Evolutionary conservation across 305 asterid genomes (phyloP), one percentile per base, ranked within the genome.

Genomic region (Fraxinus baroniana): DNA sequence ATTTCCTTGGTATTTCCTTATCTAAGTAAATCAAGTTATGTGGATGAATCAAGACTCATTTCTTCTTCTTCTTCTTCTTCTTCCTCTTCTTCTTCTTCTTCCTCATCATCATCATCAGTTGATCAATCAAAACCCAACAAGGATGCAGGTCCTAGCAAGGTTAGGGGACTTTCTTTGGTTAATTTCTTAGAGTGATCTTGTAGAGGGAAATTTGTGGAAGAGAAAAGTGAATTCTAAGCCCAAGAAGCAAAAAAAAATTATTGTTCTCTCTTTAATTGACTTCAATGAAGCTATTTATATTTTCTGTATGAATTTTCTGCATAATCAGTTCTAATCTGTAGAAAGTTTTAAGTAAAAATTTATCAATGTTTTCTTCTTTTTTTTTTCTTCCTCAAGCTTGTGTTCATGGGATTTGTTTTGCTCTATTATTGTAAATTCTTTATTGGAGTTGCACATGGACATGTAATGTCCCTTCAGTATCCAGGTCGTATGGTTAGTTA

Each of bases 1-100:
- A 84, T 24, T 15, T 80, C 28, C 83, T 89, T 88, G n/a, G 9
- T 49, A 52, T 74, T 84, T 18, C 90, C 90, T 37, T 70, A 78
- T 80, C 73, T 37, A 1, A 22, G 28, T 3, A 82, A 84, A 85
- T 85, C 89, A 78, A 81, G 84, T 55, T 41, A 71, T 18, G 62
- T 37, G 12, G 18, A 15, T 30, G 24, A 76, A 15, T 71, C 78
- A 28, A 26, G 74, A 1, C 24, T 30, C 66, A 10, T 74, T 18
- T 3, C 77, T 6, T 39, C 87, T 35, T 35, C 80, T 28, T n/a
- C n/a, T n/a, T n/a, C n/a, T n/a, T n/a, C n/a, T n/a, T n/a, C n/a
- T n/a, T n/a, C n/a, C n/a, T n/a, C n/a, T n/a, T n/a, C n/a, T n/a
- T n/a, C n/a, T n/a, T n/a, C n/a, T n/a, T n/a, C n/a, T n/a, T n/a